A percentile compares a stretch with the other conserved stretches of the same genome.
Conservation (phyloP, 1,284 basidiomycete species). For the Malassezia pachydermatis region DNA sequence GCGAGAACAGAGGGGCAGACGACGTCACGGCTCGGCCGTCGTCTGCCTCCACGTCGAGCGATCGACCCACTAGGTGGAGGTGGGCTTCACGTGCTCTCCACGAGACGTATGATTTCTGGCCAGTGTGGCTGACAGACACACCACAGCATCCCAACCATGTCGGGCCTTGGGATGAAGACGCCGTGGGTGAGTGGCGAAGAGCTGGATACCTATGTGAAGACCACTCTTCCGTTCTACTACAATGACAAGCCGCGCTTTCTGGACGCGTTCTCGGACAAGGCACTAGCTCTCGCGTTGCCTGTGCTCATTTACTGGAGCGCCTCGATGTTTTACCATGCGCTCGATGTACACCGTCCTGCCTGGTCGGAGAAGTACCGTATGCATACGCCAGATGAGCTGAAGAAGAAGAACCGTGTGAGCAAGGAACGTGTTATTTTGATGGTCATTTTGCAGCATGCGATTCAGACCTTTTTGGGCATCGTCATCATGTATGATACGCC, state of each 20-base stretch:
- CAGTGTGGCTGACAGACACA: no score
- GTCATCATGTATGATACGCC: conserved; percentile 57
- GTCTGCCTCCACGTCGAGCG: no score
- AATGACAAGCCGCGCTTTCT: background rate
- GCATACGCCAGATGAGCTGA: conserved; percentile 75
- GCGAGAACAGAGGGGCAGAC: no score
- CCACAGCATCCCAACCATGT: no score
- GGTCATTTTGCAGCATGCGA: conserved; percentile 70
- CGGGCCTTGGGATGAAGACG: no score
- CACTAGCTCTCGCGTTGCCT: conserved; percentile 65
- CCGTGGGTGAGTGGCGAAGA: no score
- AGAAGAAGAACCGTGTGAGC: conserved; percentile 65
- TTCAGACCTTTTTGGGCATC: conserved; percentile 71
- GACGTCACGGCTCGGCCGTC: no score
- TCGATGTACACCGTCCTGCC: conserved; percentile 62
- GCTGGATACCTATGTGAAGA: no score
- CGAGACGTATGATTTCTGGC: no score
- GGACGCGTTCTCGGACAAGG: conserved; percentile 58
- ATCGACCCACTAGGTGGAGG: no score
- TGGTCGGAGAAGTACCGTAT: conserved; percentile 77
- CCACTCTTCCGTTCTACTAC: conserved; percentile 13
- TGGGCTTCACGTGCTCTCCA: no score
- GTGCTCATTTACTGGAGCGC: conserved; percentile 76
- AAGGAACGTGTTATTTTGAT: conserved; percentile 63
- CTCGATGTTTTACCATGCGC: conserved; percentile 67